A percentile compares a stretch with the other conserved stretches of the same genome.
Conservation (phyloP, 176 grass and related monocot genomes). For the Carex kokanica region DNA sequence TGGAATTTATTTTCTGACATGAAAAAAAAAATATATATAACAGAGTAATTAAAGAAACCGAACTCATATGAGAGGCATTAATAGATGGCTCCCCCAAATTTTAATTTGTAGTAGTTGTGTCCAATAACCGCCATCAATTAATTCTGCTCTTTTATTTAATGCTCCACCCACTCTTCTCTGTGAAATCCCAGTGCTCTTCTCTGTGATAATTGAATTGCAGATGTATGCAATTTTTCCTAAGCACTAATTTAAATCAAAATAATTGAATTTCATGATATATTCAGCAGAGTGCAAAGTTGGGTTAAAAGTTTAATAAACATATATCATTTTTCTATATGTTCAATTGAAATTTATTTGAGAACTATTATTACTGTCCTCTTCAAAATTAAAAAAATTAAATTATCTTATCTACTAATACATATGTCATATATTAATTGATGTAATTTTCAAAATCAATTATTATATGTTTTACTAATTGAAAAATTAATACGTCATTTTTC, state of each 20-base stretch:
- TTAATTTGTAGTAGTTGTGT: conserved; percentile 32
- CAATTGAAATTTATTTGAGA: too few species aligned
- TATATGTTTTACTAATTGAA: too few species aligned
- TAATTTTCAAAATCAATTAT: too few species aligned
- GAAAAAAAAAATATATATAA: neutral
- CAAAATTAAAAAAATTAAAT: too few species aligned
- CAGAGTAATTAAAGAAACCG: neutral
- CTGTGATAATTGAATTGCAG: neutral
- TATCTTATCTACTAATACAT: too few species aligned
- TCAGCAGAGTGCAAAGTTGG: neutral
- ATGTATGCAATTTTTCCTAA: conserved; percentile 1
- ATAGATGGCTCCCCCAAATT: conserved; percentile 15
- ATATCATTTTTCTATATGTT: too few species aligned
- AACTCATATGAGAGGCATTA: conserved; percentile 11
- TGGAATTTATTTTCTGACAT: neutral
- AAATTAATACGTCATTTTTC: too few species aligned
- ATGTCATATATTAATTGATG: too few species aligned
- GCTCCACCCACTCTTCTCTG: neutral
- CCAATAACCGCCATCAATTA: conserved; percentile 38
- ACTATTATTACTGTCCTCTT: too few species aligned
- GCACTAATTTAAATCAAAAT: too few species aligned
- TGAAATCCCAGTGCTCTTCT: neutral
- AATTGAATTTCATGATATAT: neutral
- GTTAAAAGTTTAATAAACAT: too few species aligned
- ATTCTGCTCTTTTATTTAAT: conserved; percentile 21